Conservation (phyloP, 768 basidiomycete species). For the Chalciporus chontae region DNA sequence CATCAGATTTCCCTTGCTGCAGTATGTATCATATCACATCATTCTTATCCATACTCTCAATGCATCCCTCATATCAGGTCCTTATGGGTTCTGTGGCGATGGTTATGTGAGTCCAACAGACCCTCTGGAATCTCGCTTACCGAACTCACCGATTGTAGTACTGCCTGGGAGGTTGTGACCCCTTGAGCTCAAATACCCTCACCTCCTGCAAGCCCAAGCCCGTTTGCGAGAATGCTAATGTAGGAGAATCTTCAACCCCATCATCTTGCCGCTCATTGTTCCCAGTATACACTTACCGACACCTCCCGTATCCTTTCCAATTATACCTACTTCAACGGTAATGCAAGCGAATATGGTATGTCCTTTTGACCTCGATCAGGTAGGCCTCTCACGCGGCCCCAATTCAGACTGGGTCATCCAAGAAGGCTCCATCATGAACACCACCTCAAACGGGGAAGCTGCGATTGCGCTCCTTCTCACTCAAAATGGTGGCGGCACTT, state of each 20-base stretch:
- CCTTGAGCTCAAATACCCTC: slow-evolving; percentile 59
- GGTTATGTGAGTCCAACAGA: slow-evolving; percentile 31
- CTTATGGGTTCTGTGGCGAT: slow-evolving; percentile 53
- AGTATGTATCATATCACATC: slow-evolving; percentile 29
- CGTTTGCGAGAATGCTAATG: slow-evolving; percentile 60
- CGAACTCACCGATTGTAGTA: slow-evolving; percentile 42
- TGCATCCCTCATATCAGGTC: slow-evolving; percentile 29
- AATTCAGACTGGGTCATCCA: slow-evolving; percentile 66
- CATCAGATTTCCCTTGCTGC: slow-evolving; percentile 41
- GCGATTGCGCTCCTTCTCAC: slow-evolving; percentile 69
- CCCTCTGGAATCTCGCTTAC: not conserved
- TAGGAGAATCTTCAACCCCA: slow-evolving; percentile 28
- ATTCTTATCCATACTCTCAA: not conserved
- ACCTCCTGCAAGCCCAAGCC: slow-evolving; percentile 71
- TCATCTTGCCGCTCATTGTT: not conserved
- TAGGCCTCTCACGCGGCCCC: not conserved
- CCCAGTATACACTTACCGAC: slow-evolving; percentile 59
- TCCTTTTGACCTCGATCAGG: not conserved
- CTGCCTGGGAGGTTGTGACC: slow-evolving; percentile 86
- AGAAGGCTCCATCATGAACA: slow-evolving; percentile 62
- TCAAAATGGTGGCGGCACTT: slow-evolving; percentile 69
- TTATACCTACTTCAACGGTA: slow-evolving; percentile 65
- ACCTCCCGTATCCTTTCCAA: slow-evolving; percentile 67
- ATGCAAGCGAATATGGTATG: slow-evolving; percentile 63
- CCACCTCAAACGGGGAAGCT: slow-evolving; percentile 51